Evolutionary conservation across 371 early-diverging fungal species (phyloP).

Genomic region (Lichtheimia ornata): DNA sequence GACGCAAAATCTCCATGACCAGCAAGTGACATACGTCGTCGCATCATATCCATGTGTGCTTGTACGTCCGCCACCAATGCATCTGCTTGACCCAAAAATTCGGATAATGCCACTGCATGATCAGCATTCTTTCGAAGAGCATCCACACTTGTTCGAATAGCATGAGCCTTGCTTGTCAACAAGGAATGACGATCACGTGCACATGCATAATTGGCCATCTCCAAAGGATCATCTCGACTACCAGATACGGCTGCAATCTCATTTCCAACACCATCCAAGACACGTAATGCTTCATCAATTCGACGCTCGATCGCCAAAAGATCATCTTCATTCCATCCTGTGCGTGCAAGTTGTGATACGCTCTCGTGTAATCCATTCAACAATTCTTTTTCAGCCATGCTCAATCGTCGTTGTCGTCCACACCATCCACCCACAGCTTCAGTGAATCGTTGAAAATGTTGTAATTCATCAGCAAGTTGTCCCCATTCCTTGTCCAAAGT

Average conservation of each 20-base stretch:
- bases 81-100: slow-evolving; percentile 30
- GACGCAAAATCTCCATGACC: slow-evolving; percentile 27
- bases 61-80: slow-evolving; percentile 25
- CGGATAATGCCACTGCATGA: slow-evolving; percentile 30
- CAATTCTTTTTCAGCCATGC: slow-evolving; percentile 24
- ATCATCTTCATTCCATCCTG: slow-evolving; percentile 23
- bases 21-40: slow-evolving; percentile 27
- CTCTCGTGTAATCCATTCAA: slow-evolving; percentile 31
- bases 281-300: slow-evolving; percentile 21
- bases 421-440: slow-evolving; percentile 39
- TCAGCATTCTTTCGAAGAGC: slow-evolving; percentile 31
- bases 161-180: slow-evolving; percentile 21
- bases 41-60: slow-evolving; percentile 25
- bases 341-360: slow-evolving; percentile 24
- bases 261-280: slow-evolving; percentile 23
- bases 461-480: slow-evolving; percentile 25
- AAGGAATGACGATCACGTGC: slow-evolving; percentile 34
- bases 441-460: slow-evolving; percentile 25
- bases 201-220: slow-evolving; percentile 49
- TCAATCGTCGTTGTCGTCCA: slow-evolving; percentile 34
- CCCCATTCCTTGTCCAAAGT: slow-evolving; percentile 34
- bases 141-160: slow-evolving; percentile 20
- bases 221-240: slow-evolving; percentile 37
- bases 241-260: slow-evolving; percentile 23
- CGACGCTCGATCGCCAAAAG: slow-evolving; percentile 18